phyloP scores from a whole-genome alignment of 495 filamentous ascomycete genomes.

The Penicillium herquei region DNA sequence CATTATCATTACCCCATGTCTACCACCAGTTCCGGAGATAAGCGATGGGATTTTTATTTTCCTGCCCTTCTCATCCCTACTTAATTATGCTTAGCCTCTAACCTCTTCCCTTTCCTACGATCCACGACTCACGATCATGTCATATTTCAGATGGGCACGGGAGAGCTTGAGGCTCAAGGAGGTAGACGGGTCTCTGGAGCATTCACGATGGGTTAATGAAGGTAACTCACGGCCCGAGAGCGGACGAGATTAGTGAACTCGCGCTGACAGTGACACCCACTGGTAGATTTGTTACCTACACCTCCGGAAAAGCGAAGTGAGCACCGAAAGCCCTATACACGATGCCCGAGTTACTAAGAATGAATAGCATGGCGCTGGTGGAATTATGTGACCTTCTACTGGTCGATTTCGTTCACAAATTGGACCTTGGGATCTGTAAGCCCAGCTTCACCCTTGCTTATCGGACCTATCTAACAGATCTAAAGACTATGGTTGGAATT shows the following conservation, averaged over 20 bases:
- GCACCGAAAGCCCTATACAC: neutral
- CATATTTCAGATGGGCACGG: neutral
- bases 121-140: neutral
- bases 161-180: slow-evolving; percentile 2
- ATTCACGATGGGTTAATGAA: slow-evolving; percentile 2
- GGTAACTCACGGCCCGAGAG: too few species aligned
- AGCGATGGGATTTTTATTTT: neutral
- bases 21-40: neutral
- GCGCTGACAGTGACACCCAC: neutral
- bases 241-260: too few species aligned
- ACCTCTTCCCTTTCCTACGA: neutral
- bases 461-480: neutral
- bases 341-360: neutral
- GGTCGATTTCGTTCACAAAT: slow-evolving; percentile 6
- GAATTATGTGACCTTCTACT: slow-evolving; percentile 8
- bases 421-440: slow-evolving; percentile 7
- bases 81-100: neutral
- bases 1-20: neutral
- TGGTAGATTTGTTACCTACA: slow-evolving; percentile 5
- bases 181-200: neutral
- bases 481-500: slow-evolving; percentile 3
- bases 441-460: neutral
- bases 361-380: slow-evolving; percentile 6
- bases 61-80: neutral
- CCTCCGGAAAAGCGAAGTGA: slow-evolving; percentile 6